Percentiles rank a stretch among this genome's conserved stretches.
phyloP scores from a whole-genome alignment of 1,139 yeast species.

The Ogataea hybrid region DNA sequence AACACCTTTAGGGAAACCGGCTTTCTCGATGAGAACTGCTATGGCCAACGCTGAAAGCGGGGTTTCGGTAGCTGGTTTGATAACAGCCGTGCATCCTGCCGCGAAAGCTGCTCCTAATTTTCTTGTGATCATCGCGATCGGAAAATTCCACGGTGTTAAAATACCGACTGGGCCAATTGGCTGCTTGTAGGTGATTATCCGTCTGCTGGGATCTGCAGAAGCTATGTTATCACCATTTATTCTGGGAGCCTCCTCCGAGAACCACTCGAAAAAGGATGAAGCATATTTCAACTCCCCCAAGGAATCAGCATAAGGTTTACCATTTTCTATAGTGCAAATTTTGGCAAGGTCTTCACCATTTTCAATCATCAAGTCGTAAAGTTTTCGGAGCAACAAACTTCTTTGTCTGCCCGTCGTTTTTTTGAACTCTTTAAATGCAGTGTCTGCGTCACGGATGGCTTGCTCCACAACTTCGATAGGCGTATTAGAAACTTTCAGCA shows the following conservation, averaged over 20 bases:
- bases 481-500: conserved; percentile 59
- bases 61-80: conserved; percentile 91
- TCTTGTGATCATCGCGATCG: conserved; percentile 91
- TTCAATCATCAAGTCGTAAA: conserved; percentile 63
- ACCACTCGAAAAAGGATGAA: conserved; percentile 86
- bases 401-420: conserved; percentile 64
- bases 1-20: conserved; percentile 86
- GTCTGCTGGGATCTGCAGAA: conserved; percentile 53
- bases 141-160: conserved; percentile 97
- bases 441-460: conserved; percentile 63
- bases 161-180: conserved; percentile 93
- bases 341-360: conserved; percentile 75
- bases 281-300: conserved; percentile 75
- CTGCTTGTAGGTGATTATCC: conserved; percentile 70
- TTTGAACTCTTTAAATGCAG: conserved; percentile 58
- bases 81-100: conserved; percentile 88
- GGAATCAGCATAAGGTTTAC: conserved; percentile 78
- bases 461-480: conserved; percentile 54
- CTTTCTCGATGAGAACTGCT: conserved; percentile 68
- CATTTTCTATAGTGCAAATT: conserved; percentile 78
- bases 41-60: conserved; percentile 86
- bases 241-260: conserved; percentile 86
- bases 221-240: conserved; percentile 72
- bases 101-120: conserved; percentile 93
- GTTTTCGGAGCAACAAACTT: conserved; percentile 60